Evolutionary conservation across 2,329 filamentous ascomycete species (phyloP).

Genomic region (Xylariaceae sp.): DNA sequence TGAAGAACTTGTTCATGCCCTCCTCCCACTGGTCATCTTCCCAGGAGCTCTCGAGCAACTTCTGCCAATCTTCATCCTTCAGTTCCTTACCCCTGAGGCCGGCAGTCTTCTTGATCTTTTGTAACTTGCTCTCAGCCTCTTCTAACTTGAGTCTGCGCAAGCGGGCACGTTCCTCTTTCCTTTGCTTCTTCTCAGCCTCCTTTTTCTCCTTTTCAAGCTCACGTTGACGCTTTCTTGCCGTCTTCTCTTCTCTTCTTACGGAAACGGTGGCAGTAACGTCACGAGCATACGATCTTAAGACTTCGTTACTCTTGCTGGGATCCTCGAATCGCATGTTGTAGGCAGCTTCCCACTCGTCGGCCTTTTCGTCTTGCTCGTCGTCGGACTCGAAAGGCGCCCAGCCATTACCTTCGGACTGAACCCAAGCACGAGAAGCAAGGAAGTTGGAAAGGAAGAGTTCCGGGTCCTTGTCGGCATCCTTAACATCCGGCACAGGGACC

Average conservation of each 20-base stretch:
- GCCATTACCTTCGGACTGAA: conserved; percentile 58
- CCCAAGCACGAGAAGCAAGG: conserved; percentile 86
- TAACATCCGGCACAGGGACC: conserved; percentile 58
- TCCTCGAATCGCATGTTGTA: conserved; percentile 98
- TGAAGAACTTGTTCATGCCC: conserved; percentile 84
- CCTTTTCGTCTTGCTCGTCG: conserved; percentile 64
- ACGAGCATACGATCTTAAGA: conserved; percentile 82
- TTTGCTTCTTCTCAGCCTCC: conserved; percentile 70
- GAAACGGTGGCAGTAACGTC: conserved; percentile 76
- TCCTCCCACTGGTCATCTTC: conserved; percentile 85
- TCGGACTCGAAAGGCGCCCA: conserved; percentile 89
- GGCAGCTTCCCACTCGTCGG: conserved; percentile 83
- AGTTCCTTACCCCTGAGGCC: conserved; percentile 64
- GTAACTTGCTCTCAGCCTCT: conserved; percentile 79
- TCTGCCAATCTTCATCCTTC: conserved; percentile 74
- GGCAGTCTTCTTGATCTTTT: conserved; percentile 83
- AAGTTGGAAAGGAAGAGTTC: conserved; percentile 95
- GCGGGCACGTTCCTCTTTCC: conserved; percentile 74
- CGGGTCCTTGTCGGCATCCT: conserved; percentile 78
- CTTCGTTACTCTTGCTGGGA: conserved; percentile 79
- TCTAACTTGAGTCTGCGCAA: conserved; percentile 85
- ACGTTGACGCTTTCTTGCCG: conserved; percentile 68
- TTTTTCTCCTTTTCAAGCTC: conserved; percentile 72
- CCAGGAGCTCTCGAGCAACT: conserved; percentile 81
- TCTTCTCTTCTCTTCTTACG: conserved; percentile 78